Evolutionary conservation across 2,329 filamentous ascomycete genomes (phyloP).

Genomic region (Albophoma yamanashiensis): DNA sequence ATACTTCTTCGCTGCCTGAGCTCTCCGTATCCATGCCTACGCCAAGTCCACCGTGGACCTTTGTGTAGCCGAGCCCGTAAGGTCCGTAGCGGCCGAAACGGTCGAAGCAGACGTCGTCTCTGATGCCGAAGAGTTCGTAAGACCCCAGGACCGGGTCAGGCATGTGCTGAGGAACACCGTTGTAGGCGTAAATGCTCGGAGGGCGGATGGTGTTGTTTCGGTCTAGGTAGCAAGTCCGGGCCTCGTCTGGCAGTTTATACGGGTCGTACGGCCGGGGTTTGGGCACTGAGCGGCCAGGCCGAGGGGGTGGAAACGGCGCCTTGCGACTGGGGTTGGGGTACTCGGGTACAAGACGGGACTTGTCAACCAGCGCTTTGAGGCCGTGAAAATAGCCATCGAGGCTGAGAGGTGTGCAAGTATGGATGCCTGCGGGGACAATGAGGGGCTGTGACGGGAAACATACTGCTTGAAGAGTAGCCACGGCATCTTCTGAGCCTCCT

Average conservation of each 20-base stretch:
- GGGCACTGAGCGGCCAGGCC: slow-evolving; percentile 25
- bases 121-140: slow-evolving; percentile 60
- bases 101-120: slow-evolving; percentile 78
- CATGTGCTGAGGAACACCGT: slow-evolving; percentile 63
- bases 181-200: slow-evolving; percentile 57
- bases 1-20: slow-evolving; percentile 53
- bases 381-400: slow-evolving; percentile 75
- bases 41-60: slow-evolving; percentile 58
- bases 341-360: slow-evolving; percentile 56
- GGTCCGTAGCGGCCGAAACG: slow-evolving; percentile 75
- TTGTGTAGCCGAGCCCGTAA: slow-evolving; percentile 76
- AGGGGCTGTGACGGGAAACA: slow-evolving; percentile 4
- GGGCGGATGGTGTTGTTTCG: slow-evolving; percentile 41
- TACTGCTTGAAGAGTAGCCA: slow-evolving; percentile 30
- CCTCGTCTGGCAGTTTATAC: slow-evolving; percentile 50
- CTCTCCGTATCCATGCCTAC: slow-evolving; percentile 64
- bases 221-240: slow-evolving; percentile 55
- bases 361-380: slow-evolving; percentile 56
- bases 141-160: slow-evolving; percentile 71
- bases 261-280: slow-evolving; percentile 50
- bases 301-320: slow-evolving; percentile 21
- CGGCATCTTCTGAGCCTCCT: slow-evolving; percentile 22
- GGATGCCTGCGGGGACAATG: background rate
- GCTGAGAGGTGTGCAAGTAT: slow-evolving; percentile 29
- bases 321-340: slow-evolving; percentile 45